Evolutionary conservation across 2,329 filamentous ascomycete species (phyloP), one percentile per base, ranked within the genome.

Genomic region (Alternaria sp.): DNA sequence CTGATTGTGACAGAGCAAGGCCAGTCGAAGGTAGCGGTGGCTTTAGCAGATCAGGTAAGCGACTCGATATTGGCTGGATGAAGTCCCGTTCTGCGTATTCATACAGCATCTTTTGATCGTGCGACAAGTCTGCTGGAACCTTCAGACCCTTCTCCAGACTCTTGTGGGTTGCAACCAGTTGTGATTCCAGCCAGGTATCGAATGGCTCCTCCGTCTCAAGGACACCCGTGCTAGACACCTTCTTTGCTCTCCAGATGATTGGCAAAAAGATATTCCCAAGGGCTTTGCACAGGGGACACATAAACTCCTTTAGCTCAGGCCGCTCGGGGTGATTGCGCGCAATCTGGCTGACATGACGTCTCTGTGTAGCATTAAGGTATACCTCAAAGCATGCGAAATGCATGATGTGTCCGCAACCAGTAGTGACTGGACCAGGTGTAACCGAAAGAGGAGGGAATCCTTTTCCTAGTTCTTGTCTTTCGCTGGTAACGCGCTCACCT

Each of bases 351-450:
- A 88, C 88, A 76, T 99, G 96, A 43, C 96, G 88, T 63, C 94
- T 87, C 57, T 90, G 86, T 0, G 93, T 97, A 5, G 95, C 93
- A 49, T 92, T 88, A 68, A 93, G 91, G 75, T 98, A 99, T 44
- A 91, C 88, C 73, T 97, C 93, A 76, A 99, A 99, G 81, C 96
- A 99, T 70, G 88, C 89, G 78, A 92, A 98, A 79, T 99, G 96
- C 96, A 99, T 99, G 74, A 99, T 96, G 79, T 99, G 96, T 3
- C 96, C 96, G 79, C 96, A 99, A 10, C 95, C 93, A 36, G 92
- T 92, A 11, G 94, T 92, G 2, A 98, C 91, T 0, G 95, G 92
- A 0, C 94, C 96, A 17, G 87, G 84, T 26, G 86, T 85, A 32
- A 89, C 89, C 44, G 89, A 85, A 10, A 86, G 84, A 7, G 89